Evolutionary conservation across 148 eudicot genomes (phyloP), one percentile per base, ranked within the genome.

Genomic region (Arctostaphylos glauca): DNA sequence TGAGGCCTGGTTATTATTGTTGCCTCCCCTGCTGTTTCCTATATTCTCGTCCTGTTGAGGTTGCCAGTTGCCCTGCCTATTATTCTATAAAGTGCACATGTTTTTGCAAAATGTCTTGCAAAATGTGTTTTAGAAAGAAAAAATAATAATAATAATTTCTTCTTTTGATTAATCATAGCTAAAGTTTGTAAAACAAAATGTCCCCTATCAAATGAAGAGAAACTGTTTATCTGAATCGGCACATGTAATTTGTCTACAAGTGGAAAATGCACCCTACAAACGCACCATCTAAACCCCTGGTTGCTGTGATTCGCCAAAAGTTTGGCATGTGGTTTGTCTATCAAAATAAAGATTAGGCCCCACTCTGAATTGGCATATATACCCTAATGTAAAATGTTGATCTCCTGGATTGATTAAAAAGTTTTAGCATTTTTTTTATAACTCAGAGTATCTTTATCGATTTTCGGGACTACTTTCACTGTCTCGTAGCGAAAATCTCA

Each of bases 161-260:
- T 4, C 7, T 0, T 56, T 56, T 9, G 62, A 60, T 60, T 2
- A 60, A 55, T 55, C 59, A 55, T 19, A 18, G 23, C 1, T 25
- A 18, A 60, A 5, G 2, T 60, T 60, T 4, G 31, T 3, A 74
- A n/a, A 48, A 74, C 5, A 74, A 48, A n/a, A 15, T 47, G 49
- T 68, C 0, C 10, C 46, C 46, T 46, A 46, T 6, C 31, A 74
- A 47, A 74, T 10, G 31, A 31, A 68, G 16, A 68, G 43, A 68
- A 68, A 46, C 16, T 25, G 2, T 9, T 68, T 10, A 9, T 6
- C 14, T 3, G 21, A 68, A 14, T 25, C 46, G 75, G 50, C 75
- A 71, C 49, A 71, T 71, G 75, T 14, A n/a, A 44, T 50, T 76
- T 76, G 79, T 76, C 60, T 12, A 12, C 60, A 76, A 12, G 79